Base-by-base conservation (phyloP, 495 filamentous ascomycete genomes). In the Entonaema liquescens region DNA sequence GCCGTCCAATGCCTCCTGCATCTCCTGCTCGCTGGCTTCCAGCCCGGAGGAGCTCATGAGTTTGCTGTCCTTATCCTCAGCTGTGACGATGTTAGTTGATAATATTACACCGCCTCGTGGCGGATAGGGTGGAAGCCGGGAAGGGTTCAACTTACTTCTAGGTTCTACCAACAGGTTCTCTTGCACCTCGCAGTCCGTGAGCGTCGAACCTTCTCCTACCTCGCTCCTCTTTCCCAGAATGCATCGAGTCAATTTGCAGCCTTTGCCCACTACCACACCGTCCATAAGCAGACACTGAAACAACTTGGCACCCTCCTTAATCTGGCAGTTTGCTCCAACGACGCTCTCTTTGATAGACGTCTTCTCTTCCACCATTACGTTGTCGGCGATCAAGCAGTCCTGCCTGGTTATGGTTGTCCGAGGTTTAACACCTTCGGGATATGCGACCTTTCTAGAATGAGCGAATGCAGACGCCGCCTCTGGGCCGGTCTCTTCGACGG, bases 161-260 rank as follows among this genome's bases (percentile, higher is more conserved):
- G 92, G 88, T 64, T 91, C 88, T 12, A 98, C 92, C n/a, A 91
- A 81, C 75, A 90, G 86, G 31, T 90, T 92, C 77, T 97, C 92
- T 77, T 97, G 92, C 2, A 98, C 89, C 79, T 97, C 94, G 72
- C 93, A 97, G 64, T 98, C 93, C 60, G 88, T 92, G 60, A 99
- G 80, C 17, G 85, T 83, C 52, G 87, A 91, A 50, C 91, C 90
- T 25, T 91, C 89, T 0, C 94, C 93, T 52, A 98, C 86, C 73
- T 88, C 89, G 54, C 86, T 88, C 53, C 92, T 80, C 56, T 89
- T 86, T 0, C 96, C 95, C 9, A 98, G 75, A 25, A 97, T 88
- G 72, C 93, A 97, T 2, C 91, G 92, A 7, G 89, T 93, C 52
- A 98, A 78, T 74, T 89, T 89, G 68, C 88, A 91, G 21, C 90